Base-by-base conservation (phyloP, 2,329 filamentous ascomycete species). In the Cercospora nicotianae region DNA sequence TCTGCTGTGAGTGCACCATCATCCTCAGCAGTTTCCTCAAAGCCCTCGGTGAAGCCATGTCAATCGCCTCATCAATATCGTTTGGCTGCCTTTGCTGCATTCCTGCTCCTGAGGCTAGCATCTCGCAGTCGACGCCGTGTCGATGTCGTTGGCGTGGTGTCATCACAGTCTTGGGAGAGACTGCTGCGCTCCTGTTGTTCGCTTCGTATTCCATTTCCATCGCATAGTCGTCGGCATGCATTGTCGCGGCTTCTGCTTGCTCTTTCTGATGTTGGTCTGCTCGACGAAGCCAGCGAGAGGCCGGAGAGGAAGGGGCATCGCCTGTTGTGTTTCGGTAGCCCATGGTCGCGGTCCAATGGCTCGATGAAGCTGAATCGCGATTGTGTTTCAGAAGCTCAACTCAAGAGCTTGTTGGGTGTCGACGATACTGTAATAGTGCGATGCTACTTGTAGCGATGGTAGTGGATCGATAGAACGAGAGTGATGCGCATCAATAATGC, bases 1-100 rank as follows among this genome's bases (percentile, higher is more conserved):
- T 45, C 36, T 63, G 66, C 20, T 65, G 66, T 1, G 66, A 65
- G n/a, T 68, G 61, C 12, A 65, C 66, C 66, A 68, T 68, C 63
- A 65, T 68, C 10, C 66, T 63, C 9, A 68, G 59, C 18, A 68
- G 48, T 13, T 53, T 59, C 23, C 66, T 63, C n/a, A 68, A 42
- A 3, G 63, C 63, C 20, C 63, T 30, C 18, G 63, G 62, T 4
- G 66, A 65, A 18, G 66, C 62, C 30, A 48, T 53, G 13, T 68
- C 62, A n/a, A 68, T 68, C 16, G 66, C 66, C 10, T 53, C 33
- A n/a, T 67, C 61, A 13, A 61, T 60, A 51, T 51, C 42, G 3
- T 36, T 23, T 5, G 60, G 26, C n/a, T 63, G 23, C 3, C 13
- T 12, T 10, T n/a, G 16, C 9, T 51, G 65, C 23, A 23, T 28